phyloP scores from a whole-genome alignment of 1,284 basidiomycete species.

The Moesziomyces sp. region DNA sequence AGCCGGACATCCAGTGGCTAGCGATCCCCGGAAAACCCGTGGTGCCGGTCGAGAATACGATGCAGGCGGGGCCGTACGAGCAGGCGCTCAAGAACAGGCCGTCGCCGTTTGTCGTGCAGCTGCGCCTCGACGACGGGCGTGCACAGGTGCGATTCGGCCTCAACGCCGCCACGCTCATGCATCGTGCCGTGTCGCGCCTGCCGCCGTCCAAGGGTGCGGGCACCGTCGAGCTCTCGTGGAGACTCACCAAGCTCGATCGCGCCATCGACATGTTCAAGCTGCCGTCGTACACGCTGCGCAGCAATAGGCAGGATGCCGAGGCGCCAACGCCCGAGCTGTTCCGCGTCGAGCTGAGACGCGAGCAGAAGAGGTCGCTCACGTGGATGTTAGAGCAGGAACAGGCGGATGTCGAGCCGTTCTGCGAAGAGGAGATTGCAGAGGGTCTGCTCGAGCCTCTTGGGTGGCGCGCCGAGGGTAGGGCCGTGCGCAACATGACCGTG shows the following conservation, averaged over 20 bases:
- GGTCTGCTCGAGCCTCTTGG: constrained; percentile 84
- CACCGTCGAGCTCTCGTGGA: constrained; percentile 75
- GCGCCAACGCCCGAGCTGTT: constrained; percentile 84
- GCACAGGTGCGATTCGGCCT: constrained; percentile 86
- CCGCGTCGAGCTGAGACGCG: constrained; percentile 74
- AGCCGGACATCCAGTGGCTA: constrained; percentile 81
- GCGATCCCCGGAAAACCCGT: constrained; percentile 40
- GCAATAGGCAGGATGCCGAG: constrained; percentile 81
- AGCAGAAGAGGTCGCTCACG: constrained; percentile 87
- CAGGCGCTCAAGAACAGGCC: constrained; percentile 86
- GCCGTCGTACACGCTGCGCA: constrained; percentile 76
- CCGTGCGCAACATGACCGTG: constrained; percentile 79
- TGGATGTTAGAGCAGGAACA: constrained; percentile 91
- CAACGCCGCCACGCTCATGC: constrained; percentile 85
- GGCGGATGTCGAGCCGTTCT: constrained; percentile 73
- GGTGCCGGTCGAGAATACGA: constrained; percentile 53
- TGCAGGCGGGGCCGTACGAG: constrained; percentile 57
- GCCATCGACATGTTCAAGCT: constrained; percentile 70
- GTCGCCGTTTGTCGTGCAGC: constrained; percentile 85
- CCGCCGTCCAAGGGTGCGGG: constrained; percentile 71
- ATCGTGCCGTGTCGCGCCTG: constrained; percentile 84
- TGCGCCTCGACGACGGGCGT: constrained; percentile 75
- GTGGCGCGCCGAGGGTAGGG: constrained; percentile 92
- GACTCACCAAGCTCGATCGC: constrained; percentile 80
- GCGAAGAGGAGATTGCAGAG: constrained; percentile 94